phyloP scores from a whole-genome alignment of 2,329 filamentous ascomycete species.

The Fusarium proliferatum region DNA sequence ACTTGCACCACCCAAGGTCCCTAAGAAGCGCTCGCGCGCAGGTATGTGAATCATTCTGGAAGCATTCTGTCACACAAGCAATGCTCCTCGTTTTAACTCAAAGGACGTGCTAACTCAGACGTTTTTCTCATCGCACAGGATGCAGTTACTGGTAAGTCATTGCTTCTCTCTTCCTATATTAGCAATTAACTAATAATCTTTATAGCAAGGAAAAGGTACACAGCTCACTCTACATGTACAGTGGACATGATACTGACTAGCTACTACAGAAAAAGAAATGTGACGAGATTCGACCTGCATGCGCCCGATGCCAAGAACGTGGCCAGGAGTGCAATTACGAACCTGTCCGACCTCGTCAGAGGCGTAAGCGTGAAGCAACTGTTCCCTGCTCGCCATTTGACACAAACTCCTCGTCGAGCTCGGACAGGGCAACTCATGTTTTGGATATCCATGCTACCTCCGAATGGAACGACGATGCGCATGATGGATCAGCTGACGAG shows the following conservation, averaged over 20 bases:
- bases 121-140: constrained; percentile 50
- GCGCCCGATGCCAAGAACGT: constrained; percentile 62
- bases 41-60: constrained; percentile 22
- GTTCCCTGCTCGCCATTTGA: constrained; percentile 30
- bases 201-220: constrained; percentile 63
- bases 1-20: constrained; percentile 66
- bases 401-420: constrained; percentile 36
- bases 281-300: constrained; percentile 63
- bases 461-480: constrained; percentile 25
- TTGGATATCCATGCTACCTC: constrained; percentile 14
- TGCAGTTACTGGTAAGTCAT: constrained; percentile 63
- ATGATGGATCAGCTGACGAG: constrained; percentile 32
- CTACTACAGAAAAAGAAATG: constrained; percentile 66
- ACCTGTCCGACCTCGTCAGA: constrained; percentile 55
- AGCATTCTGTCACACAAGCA: constrained; percentile 12
- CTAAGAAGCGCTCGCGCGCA: constrained; percentile 68
- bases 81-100: not conserved
- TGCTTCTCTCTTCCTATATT: not conserved
- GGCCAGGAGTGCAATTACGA: constrained; percentile 63
- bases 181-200: constrained; percentile 25
- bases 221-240: not conserved
- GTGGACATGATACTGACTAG: constrained; percentile 14
- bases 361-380: constrained; percentile 49
- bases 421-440: constrained; percentile 29
- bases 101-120: constrained; percentile 16